A percentile compares a stretch with the other conserved stretches of the same genome.
Evolutionary conservation across 2,329 filamentous ascomycete species (phyloP).

Genomic region (Aureobasidium sp.): DNA sequence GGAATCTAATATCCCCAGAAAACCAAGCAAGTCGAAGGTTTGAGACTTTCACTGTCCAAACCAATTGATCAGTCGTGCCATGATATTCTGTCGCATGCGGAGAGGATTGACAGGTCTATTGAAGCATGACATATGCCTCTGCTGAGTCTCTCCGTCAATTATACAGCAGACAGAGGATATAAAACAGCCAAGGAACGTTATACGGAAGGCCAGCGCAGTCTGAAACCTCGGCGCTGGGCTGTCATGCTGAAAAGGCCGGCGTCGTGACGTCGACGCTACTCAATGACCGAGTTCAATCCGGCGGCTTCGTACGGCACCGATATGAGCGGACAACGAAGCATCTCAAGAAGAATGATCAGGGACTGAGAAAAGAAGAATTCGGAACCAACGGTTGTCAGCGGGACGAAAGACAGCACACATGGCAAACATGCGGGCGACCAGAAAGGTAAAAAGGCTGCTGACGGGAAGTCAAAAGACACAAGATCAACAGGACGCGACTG

Average conservation of each 20-base stretch:
- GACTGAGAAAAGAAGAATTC: neutral
- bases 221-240: conserved; percentile 9
- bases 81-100: neutral
- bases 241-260: neutral
- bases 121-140: neutral
- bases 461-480: neutral
- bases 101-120: neutral
- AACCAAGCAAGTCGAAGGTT: neutral
- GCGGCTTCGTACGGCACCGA: neutral
- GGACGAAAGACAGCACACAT: neutral
- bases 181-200: conserved; percentile 12
- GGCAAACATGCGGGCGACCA: neutral
- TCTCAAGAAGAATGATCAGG: neutral
- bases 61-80: neutral
- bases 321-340: neutral
- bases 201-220: neutral
- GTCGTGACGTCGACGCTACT: neutral
- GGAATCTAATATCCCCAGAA: neutral
- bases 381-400: neutral
- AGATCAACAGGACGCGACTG: conserved; percentile 4
- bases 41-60: neutral
- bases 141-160: neutral
- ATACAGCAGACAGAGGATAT: neutral
- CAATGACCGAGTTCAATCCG: conserved; percentile 3
- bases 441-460: neutral